phyloP scores from a whole-genome alignment of 169 alveolate genomes.

The Eimeria brunetti region DNA sequence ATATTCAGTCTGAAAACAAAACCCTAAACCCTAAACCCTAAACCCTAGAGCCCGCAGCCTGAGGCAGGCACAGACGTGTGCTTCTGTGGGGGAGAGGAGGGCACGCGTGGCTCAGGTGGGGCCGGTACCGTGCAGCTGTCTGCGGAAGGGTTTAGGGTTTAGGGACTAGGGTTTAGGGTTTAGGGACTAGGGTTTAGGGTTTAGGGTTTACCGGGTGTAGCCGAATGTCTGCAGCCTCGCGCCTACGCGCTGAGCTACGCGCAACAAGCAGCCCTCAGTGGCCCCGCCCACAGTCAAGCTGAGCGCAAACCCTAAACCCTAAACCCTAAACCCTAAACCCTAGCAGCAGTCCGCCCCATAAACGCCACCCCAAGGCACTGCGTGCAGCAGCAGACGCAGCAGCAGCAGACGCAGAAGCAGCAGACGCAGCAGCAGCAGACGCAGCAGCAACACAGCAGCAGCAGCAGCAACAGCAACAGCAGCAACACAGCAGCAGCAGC shows the following conservation, averaged over 20 bases:
- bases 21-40: conserved; percentile 44
- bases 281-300: conserved; percentile 46
- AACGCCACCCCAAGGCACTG: background rate
- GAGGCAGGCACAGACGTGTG: background rate
- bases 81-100: background rate
- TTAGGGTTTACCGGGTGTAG: conserved; percentile 46
- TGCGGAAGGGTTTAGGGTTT: background rate
- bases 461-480: background rate
- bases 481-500: conserved; percentile 2
- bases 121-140: background rate
- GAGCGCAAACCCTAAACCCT: conserved; percentile 7
- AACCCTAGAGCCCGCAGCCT: conserved; percentile 12
- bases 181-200: conserved; percentile 6
- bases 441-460: too few species aligned
- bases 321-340: conserved; percentile 50
- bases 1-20: conserved; percentile 12
- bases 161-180: conserved; percentile 2
- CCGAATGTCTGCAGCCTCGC: conserved; percentile 24
- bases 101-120: background rate
- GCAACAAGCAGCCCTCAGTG: conserved; percentile 34
- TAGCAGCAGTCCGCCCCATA: background rate
- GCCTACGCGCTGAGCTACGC: conserved; percentile 28
- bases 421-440: background rate
- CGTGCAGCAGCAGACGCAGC: background rate
- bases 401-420: background rate